Evolutionary conservation across 805 yeast species (phyloP).

Genomic region (Dipodascus albidus): DNA sequence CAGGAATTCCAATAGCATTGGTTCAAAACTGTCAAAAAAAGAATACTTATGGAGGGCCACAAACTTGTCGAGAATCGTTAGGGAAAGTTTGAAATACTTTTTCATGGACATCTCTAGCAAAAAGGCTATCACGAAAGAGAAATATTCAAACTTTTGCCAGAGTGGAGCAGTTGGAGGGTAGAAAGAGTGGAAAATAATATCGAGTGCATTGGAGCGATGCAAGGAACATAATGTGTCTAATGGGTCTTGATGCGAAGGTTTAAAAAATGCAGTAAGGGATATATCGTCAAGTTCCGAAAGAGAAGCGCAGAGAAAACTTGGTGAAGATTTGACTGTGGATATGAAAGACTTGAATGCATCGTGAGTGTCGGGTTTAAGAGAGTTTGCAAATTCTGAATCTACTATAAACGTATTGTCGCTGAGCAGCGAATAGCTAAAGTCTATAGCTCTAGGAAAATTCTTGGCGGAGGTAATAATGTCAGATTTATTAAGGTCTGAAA

Average conservation of each 20-base stretch:
- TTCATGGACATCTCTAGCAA: constrained; percentile 11
- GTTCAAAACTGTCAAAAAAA: constrained; percentile 8
- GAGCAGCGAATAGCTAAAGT: constrained; percentile 9
- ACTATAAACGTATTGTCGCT: background rate
- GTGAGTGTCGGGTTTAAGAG: constrained; percentile 17
- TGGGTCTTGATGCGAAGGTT: constrained; percentile 9
- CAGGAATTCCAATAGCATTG: constrained; percentile 9
- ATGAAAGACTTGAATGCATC: constrained; percentile 24
- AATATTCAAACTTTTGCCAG: constrained; percentile 12
- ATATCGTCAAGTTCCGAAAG: constrained; percentile 14
- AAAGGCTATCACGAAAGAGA: constrained; percentile 17
- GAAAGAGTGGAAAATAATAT: constrained; percentile 21
- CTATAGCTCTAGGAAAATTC: constrained; percentile 7
- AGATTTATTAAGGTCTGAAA: background rate
- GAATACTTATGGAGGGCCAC: constrained; percentile 7
- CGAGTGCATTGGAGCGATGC: constrained; percentile 19
- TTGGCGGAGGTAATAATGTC: background rate
- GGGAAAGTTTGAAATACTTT: constrained; percentile 11
- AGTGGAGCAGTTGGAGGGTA: constrained; percentile 14
- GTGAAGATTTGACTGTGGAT: constrained; percentile 24
- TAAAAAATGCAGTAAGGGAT: constrained; percentile 13
- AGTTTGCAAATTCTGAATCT: constrained; percentile 6
- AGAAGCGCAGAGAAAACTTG: constrained; percentile 24
- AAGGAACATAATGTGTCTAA: constrained; percentile 16
- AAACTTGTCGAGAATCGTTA: constrained; percentile 14